phyloP scores from a whole-genome alignment of 1,284 basidiomycete species.

The Sphaerobolus stellatus region DNA sequence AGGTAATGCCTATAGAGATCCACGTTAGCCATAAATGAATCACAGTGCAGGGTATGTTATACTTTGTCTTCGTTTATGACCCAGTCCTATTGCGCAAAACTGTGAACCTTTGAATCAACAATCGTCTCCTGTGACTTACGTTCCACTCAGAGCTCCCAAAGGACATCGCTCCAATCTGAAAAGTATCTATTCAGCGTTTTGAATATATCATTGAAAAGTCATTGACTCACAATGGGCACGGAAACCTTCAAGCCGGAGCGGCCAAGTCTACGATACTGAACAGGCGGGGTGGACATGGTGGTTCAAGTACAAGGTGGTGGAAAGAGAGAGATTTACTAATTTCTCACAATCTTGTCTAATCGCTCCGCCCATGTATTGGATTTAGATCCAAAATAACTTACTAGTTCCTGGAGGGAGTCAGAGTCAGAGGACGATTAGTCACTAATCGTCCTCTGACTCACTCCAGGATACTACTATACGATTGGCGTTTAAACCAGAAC shows the following conservation, averaged over 20 bases:
- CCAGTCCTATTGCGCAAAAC: conserved; percentile 19
- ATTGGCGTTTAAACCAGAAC: too few relatives aligned
- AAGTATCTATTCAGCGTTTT: not conserved
- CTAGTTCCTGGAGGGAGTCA: too few relatives aligned
- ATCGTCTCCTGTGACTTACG: too few relatives aligned
- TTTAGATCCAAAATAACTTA: too few relatives aligned
- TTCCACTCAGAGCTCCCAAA: not conserved
- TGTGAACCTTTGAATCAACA: too few relatives aligned
- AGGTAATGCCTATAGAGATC: conserved; percentile 9
- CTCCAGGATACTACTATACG: too few relatives aligned
- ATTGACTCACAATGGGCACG: conserved; percentile 20
- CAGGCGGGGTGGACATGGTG: not conserved
- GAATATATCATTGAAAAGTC: not conserved
- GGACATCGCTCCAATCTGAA: not conserved
- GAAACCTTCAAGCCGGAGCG: conserved; percentile 19
- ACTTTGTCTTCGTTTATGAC: conserved; percentile 16
- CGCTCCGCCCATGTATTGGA: too few relatives aligned
- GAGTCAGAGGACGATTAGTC: too few relatives aligned
- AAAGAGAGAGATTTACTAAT: too few relatives aligned
- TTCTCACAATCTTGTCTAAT: too few relatives aligned
- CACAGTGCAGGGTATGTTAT: not conserved
- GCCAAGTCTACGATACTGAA: conserved; percentile 18
- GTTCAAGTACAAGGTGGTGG: too few relatives aligned
- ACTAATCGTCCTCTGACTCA: too few relatives aligned
- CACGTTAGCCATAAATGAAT: not conserved